Conservation (phyloP, 2,329 filamentous ascomycete genomes). For the Fusarium metavorans region DNA sequence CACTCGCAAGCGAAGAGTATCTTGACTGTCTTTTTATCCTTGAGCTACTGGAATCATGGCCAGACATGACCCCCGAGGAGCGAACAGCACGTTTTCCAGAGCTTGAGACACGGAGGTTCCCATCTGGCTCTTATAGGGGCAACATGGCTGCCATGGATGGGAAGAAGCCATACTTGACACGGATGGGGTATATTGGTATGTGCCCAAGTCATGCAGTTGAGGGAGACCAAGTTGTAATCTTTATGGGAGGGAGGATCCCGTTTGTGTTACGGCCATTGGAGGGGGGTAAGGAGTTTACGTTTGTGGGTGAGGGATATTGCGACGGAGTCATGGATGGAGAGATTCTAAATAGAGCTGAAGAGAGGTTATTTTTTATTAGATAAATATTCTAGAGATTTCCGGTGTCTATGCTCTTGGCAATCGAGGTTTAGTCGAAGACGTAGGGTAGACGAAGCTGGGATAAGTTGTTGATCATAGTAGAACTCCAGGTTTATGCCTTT, state of each 20-base stretch:
- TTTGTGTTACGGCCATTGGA: not conserved
- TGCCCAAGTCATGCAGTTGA: not conserved
- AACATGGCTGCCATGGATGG: constrained; percentile 3
- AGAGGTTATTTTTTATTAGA: not conserved
- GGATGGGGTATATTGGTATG: not conserved
- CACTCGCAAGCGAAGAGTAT: not conserved
- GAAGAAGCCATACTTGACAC: not conserved
- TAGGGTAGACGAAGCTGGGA: not conserved
- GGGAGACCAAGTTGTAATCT: not conserved
- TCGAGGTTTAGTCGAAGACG: not conserved
- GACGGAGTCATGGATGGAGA: constrained; percentile 3
- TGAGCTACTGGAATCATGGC: not conserved
- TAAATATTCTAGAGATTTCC: not conserved
- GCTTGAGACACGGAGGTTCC: not conserved
- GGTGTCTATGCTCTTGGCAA: not conserved
- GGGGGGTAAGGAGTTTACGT: not conserved
- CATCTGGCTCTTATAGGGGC: not conserved
- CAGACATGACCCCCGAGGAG: not conserved
- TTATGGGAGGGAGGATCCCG: not conserved
- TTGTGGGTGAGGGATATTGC: constrained; percentile 6
- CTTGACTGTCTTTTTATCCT: not conserved
- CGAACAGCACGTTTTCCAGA: not conserved
- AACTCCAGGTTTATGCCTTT: not conserved
- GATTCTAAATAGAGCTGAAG: not conserved
- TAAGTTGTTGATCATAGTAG: not conserved